These are phyloP conservation scores for Lindgomyces ingoldianus DNA, from an alignment of 495 filamentous ascomycete species.

Conservation along the genomic window DNA sequence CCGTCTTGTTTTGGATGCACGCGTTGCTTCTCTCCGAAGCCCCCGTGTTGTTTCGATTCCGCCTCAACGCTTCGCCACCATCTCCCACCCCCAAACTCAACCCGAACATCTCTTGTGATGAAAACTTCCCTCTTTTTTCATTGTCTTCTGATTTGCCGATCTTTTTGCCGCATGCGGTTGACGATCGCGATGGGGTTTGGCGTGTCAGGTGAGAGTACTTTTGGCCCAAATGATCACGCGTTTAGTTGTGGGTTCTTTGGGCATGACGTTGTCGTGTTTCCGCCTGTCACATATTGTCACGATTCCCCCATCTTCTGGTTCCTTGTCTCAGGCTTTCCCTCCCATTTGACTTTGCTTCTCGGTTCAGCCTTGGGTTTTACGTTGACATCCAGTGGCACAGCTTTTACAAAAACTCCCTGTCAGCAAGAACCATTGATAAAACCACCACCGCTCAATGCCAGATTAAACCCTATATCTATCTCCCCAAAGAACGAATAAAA, in stretches of 20 bases:
- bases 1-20: conserved; percentile 18
- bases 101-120: not conserved
- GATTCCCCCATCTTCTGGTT: not conserved
- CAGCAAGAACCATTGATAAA: no score
- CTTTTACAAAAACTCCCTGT: no score
- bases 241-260: not conserved
- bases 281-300: not conserved
- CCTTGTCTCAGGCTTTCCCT: not conserved
- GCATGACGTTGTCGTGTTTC: not conserved
- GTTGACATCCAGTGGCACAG: no score
- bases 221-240: not conserved
- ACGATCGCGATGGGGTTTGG: not conserved
- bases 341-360: conserved; percentile 44
- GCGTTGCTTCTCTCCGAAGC: conserved; percentile 14
- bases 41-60: conserved; percentile 35
- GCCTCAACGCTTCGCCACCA: conserved; percentile 14
- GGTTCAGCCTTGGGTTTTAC: no score
- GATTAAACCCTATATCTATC: no score
- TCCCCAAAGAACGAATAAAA: no score
- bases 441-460: no score
- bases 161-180: not conserved
- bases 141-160: not conserved
- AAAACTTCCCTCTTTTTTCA: not conserved
- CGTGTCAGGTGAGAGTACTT: not conserved
- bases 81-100: not conserved